A percentile compares a stretch with the other conserved stretches of the same genome.
These are phyloP conservation scores for Floccularia luteovirens DNA, from an alignment of 768 basidiomycete species.

Conservation along the genomic window DNA sequence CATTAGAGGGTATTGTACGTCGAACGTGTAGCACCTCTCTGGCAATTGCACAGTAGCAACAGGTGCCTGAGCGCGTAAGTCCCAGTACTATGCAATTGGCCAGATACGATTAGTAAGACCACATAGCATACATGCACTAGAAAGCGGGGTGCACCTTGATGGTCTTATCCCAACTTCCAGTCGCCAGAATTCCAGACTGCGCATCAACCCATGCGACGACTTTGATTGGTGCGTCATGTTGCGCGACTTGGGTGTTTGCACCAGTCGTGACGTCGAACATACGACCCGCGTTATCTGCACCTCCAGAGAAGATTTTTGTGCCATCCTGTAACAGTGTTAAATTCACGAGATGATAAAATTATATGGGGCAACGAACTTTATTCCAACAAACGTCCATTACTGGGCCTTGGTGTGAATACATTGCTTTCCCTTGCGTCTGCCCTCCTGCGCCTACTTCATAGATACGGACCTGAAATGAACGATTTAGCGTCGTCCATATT, in stretches of 20 bases:
- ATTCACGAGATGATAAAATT: no score
- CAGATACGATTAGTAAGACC: constrained; percentile 1
- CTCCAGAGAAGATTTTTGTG: constrained; percentile 84
- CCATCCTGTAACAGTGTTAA: no score
- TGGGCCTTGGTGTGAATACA: constrained; percentile 87
- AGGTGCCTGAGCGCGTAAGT: constrained; percentile 69
- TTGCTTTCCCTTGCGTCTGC: constrained; percentile 82
- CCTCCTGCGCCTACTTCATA: constrained; percentile 83
- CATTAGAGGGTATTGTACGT: constrained; percentile 74
- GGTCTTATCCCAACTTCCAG: constrained; percentile 98
- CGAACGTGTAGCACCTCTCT: constrained; percentile 86
- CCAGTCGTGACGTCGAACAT: constrained; percentile 89
- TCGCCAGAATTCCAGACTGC: constrained; percentile 71
- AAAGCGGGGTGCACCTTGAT: constrained; percentile 62
- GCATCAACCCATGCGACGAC: constrained; percentile 78
- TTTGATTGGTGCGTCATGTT: constrained; percentile 86
- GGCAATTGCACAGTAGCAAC: constrained; percentile 78
- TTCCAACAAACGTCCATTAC: constrained; percentile 89
- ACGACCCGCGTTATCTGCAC: constrained; percentile 92
- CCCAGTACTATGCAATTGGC: constrained; percentile 71
- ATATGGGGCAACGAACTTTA: constrained; percentile 73
- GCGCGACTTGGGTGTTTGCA: constrained; percentile 74
- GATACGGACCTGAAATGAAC: constrained; percentile 64
- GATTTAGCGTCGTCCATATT: no score
- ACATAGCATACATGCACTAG: no score